Evolutionary conservation across 768 basidiomycete genomes (phyloP).

Genomic region (Mycena maculata): DNA sequence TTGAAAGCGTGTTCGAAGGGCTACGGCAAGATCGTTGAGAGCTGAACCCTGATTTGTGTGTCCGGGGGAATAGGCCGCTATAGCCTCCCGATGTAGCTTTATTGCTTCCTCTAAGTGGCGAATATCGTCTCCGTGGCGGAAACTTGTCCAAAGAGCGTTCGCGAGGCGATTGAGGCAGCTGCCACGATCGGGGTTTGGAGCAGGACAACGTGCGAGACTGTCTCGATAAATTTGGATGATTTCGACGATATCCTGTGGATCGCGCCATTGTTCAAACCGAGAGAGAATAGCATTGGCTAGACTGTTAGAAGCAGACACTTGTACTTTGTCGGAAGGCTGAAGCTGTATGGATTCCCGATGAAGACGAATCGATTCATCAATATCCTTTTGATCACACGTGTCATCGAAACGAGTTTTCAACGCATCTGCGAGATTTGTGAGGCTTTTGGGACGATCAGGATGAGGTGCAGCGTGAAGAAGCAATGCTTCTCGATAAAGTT

Average conservation of each 20-base stretch:
- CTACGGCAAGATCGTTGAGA: conserved; percentile 1
- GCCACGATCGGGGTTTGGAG: neutral
- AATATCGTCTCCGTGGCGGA: conserved; percentile 2
- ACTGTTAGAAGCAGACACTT: neutral
- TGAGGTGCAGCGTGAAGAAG: conserved; percentile 12
- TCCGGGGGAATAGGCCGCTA: neutral
- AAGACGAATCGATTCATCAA: conserved; percentile 13
- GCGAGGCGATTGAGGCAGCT: conserved; percentile 8
- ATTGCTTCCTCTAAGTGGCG: conserved; percentile 14
- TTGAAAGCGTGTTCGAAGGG: neutral
- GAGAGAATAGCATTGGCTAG: conserved; percentile 9
- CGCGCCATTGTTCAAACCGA: neutral
- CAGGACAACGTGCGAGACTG: neutral
- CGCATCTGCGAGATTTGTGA: conserved; percentile 11
- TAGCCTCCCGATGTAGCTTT: neutral
- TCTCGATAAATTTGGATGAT: conserved; percentile 7
- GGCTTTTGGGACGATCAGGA: conserved; percentile 4
- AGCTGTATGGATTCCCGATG: conserved; percentile 4
- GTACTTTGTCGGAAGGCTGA: neutral
- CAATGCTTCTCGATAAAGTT: conserved; percentile 15
- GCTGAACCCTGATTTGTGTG: neutral
- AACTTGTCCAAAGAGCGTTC: conserved; percentile 7
- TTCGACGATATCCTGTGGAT: conserved; percentile 8
- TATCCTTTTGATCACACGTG: conserved; percentile 2
- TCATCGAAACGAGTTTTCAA: conserved; percentile 6